Percentiles rank a stretch among this genome's conserved stretches.
These are phyloP conservation scores for Allium sativum DNA, from an alignment of 106 monocot species.

Conservation along the genomic window DNA sequence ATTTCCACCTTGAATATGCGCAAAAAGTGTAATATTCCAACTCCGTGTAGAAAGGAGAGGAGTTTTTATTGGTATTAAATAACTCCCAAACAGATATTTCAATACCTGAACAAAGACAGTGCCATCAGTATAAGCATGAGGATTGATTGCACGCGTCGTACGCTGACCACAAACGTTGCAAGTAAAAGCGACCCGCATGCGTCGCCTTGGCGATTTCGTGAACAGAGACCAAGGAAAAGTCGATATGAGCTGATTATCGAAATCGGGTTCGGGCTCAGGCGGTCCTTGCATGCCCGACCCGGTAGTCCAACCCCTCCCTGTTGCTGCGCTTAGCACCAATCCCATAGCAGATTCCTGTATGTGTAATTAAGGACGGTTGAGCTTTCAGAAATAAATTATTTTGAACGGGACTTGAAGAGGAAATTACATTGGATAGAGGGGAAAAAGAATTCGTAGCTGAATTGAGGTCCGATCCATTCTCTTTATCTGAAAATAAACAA, in stretches of 20 bases:
- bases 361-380: background rate
- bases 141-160: constrained; percentile 95
- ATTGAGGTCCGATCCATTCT: constrained; percentile 37
- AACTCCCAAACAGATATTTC: background rate
- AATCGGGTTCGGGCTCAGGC: constrained; percentile 20
- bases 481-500: constrained; percentile 19
- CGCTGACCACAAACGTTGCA: constrained; percentile 99
- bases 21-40: too few species aligned
- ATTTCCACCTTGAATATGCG: too few species aligned
- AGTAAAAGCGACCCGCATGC: constrained; percentile 94
- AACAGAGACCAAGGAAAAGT: constrained; percentile 98
- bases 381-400: background rate
- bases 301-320: constrained; percentile 86
- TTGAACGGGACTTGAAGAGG: background rate
- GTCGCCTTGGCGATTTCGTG: constrained; percentile 89
- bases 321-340: constrained; percentile 72
- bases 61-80: background rate
- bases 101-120: constrained; percentile 96
- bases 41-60: too few species aligned
- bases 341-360: constrained; percentile 86
- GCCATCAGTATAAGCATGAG: constrained; percentile 95
- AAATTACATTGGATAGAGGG: constrained; percentile 45
- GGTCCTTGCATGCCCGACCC: constrained; percentile 95
- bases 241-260: constrained; percentile 18
- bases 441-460: constrained; percentile 34